Evolutionary conservation across 768 basidiomycete species (phyloP).

Genomic region (Saitozyma sp.): DNA sequence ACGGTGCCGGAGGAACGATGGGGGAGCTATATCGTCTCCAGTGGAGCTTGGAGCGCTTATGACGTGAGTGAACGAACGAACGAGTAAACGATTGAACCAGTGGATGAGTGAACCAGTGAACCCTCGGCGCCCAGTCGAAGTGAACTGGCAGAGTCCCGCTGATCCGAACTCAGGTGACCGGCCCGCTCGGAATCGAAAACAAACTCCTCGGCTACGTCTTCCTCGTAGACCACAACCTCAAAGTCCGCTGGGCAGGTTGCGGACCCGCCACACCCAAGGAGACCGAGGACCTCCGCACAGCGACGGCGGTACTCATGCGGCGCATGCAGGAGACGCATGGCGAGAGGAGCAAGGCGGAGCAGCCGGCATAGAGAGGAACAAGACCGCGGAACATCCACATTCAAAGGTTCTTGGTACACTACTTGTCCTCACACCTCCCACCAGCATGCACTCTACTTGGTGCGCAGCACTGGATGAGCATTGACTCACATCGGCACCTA

Average conservation of each 20-base stretch:
- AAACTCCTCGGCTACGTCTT: conserved; percentile 89
- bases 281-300: conserved; percentile 65
- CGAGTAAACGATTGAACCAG: neutral
- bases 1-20: conserved; percentile 63
- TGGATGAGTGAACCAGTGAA: neutral
- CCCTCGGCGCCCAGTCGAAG: neutral
- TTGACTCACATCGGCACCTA: too few species aligned
- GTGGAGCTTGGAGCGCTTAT: conserved; percentile 45
- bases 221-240: conserved; percentile 78
- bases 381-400: too few species aligned
- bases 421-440: too few species aligned
- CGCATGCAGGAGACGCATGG: conserved; percentile 8
- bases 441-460: too few species aligned
- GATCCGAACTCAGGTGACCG: conserved; percentile 28
- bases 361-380: too few species aligned
- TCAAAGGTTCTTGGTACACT: too few species aligned
- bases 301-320: conserved; percentile 50
- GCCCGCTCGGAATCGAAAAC: conserved; percentile 79
- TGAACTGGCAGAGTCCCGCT: neutral
- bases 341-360: too few species aligned
- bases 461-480: too few species aligned
- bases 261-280: conserved; percentile 79
- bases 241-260: conserved; percentile 89
- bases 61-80: conserved; percentile 53
- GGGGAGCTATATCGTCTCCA: conserved; percentile 43